These are phyloP conservation scores for Manihot esculenta DNA, from an alignment of 441 rosid genomes.

Conservation along the genomic window DNA sequence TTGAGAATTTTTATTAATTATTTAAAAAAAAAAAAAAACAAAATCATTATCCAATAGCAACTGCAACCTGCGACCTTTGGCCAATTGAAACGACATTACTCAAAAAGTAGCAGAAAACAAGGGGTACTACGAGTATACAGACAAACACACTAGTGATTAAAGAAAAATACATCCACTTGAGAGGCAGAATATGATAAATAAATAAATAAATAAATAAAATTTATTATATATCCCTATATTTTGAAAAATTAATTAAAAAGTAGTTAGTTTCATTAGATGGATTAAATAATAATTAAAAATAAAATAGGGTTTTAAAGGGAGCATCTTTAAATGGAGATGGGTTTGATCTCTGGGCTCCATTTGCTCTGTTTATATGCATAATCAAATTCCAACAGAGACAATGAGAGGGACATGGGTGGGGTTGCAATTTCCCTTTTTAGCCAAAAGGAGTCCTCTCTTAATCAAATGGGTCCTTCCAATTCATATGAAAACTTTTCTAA, in stretches of 20 bases:
- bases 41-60: not conserved
- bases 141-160: too few relatives aligned
- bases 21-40: not conserved
- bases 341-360: slow-evolving; percentile 38
- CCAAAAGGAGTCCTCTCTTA: too few relatives aligned
- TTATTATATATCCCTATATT: too few relatives aligned
- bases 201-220: too few relatives aligned
- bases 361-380: not conserved
- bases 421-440: not conserved
- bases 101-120: not conserved
- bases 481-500: too few relatives aligned
- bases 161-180: slow-evolving; percentile 11
- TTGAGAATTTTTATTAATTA: not conserved
- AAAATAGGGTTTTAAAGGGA: too few relatives aligned
- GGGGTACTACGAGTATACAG: too few relatives aligned
- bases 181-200: not conserved
- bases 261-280: too few relatives aligned
- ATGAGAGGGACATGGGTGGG: not conserved
- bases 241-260: too few relatives aligned
- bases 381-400: not conserved
- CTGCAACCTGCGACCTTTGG: not conserved
- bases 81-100: not conserved
- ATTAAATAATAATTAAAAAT: too few relatives aligned
- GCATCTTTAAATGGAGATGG: too few relatives aligned
- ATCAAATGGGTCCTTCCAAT: not conserved